These are phyloP conservation scores for Eimeria tenella DNA, from an alignment of 169 alveolate species.

Conservation along the genomic window DNA sequence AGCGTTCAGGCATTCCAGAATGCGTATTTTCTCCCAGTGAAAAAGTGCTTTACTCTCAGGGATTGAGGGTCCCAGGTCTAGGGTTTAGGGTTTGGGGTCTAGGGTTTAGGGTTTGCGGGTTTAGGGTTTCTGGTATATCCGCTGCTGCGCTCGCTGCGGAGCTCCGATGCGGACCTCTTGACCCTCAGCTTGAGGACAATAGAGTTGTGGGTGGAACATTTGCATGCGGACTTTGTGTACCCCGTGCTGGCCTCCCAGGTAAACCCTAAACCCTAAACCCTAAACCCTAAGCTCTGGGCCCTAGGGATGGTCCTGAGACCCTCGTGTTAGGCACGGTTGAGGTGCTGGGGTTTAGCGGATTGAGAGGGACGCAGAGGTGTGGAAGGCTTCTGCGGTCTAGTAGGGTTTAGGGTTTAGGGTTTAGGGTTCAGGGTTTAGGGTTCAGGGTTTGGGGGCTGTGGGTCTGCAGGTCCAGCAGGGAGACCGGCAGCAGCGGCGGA, in stretches of 20 bases:
- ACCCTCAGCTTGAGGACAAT: constrained; percentile 81
- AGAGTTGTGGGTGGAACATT: constrained; percentile 84
- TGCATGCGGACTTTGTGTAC: constrained; percentile 83
- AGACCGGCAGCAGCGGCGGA: constrained; percentile 54
- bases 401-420: not conserved
- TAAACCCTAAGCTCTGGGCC: constrained; percentile 6
- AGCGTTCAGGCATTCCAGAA: no score
- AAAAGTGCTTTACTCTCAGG: no score
- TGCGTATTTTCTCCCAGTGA: no score
- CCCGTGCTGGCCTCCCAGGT: constrained; percentile 81
- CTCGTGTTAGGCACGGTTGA: not conserved
- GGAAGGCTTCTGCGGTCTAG: not conserved
- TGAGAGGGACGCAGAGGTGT: no score
- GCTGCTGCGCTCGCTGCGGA: constrained; percentile 58
- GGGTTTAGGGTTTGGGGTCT: constrained; percentile 20
- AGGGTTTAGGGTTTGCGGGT: constrained; percentile 21
- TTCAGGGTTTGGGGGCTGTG: constrained; percentile 38
- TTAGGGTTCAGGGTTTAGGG: constrained; percentile 4
- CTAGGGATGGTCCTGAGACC: not conserved
- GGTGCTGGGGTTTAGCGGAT: no score
- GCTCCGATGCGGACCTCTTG: constrained; percentile 68
- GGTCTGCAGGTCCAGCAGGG: constrained; percentile 56
- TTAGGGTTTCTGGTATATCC: constrained; percentile 70
- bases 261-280: constrained; percentile 16
- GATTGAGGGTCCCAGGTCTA: not conserved